Percentiles rank a stretch among this genome's conserved stretches.
Evolutionary conservation across 2,329 filamentous ascomycete genomes (phyloP).

Genomic region (Cercospora janseana): DNA sequence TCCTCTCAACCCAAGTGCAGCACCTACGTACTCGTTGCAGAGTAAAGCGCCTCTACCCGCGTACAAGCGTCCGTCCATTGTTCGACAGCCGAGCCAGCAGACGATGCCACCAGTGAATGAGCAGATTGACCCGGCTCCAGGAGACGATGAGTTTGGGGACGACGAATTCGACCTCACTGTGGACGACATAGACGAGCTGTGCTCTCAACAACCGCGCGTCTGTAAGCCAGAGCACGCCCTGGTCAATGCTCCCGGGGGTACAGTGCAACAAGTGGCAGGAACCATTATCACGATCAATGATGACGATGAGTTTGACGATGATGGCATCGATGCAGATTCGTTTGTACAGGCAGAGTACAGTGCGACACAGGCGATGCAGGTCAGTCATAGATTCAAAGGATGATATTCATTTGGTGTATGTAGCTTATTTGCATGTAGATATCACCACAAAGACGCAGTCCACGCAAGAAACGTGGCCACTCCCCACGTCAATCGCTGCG

Average conservation of each 20-base stretch:
- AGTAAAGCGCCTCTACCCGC: conserved; percentile 37
- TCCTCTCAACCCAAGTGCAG: conserved; percentile 23
- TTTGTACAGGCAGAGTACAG: conserved; percentile 65
- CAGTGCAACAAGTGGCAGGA: conserved; percentile 5
- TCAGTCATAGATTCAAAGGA: conserved; percentile 35
- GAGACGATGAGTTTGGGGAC: conserved; percentile 47
- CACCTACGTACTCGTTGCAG: conserved; percentile 32
- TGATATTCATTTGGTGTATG: conserved; percentile 28
- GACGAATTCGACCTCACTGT: conserved; percentile 51
- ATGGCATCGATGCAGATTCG: conserved; percentile 69
- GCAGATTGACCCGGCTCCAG: conserved; percentile 8
- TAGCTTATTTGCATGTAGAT: conserved; percentile 38
- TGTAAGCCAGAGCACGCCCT: neutral
- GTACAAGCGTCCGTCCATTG: conserved; percentile 36
- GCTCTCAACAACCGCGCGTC: conserved; percentile 41
- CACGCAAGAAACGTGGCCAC: conserved; percentile 19
- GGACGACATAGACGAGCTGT: conserved; percentile 58
- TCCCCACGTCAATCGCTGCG: conserved; percentile 20
- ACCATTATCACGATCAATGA: conserved; percentile 24
- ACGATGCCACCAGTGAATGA: conserved; percentile 17
- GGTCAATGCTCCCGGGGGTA: neutral
- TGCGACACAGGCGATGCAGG: conserved; percentile 64
- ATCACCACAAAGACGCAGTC: conserved; percentile 28
- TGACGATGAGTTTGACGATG: conserved; percentile 72
- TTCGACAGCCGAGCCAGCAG: conserved; percentile 23